A percentile compares a stretch with the other conserved stretches of the same genome.
phyloP scores from a whole-genome alignment of 2,329 filamentous ascomycete species.

The Ophiostoma novo-ulmi region DNA sequence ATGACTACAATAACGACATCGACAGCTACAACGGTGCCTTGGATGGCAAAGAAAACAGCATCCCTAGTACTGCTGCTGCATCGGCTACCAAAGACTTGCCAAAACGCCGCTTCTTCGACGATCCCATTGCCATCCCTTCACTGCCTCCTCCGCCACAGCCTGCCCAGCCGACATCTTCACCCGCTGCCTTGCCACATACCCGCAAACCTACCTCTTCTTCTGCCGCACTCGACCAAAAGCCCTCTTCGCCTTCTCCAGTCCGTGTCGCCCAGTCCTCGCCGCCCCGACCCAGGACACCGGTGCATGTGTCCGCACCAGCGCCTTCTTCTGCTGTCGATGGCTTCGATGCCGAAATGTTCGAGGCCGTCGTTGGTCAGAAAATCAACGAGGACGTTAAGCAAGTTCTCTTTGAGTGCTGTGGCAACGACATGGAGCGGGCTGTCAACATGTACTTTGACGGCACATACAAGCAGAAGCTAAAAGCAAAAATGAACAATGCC shows the following conservation, averaged over 20 bases:
- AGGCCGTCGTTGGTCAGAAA: constrained; percentile 55
- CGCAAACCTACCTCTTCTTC: constrained; percentile 14
- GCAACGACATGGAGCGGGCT: constrained; percentile 55
- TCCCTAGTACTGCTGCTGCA: constrained; percentile 34
- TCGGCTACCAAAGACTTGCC: neutral
- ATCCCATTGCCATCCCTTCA: constrained; percentile 27
- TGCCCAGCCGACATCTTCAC: constrained; percentile 12
- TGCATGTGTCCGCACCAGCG: neutral
- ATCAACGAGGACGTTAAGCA: constrained; percentile 46
- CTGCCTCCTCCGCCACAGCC: constrained; percentile 13
- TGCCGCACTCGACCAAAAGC: neutral
- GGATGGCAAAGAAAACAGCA: constrained; percentile 25
- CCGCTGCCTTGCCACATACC: constrained; percentile 13
- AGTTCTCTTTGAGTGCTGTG: constrained; percentile 50
- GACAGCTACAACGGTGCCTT: neutral
- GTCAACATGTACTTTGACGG: constrained; percentile 68
- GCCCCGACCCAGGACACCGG: neutral
- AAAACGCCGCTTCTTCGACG: constrained; percentile 41
- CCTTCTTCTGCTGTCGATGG: constrained; percentile 29
- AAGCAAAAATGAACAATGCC: constrained; percentile 31
- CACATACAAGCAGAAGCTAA: constrained; percentile 47
- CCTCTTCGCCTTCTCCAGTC: constrained; percentile 11
- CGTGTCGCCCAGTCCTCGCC: constrained; percentile 18
- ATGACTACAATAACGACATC: constrained; percentile 8
- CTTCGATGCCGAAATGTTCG: constrained; percentile 56